Evolutionary conservation across 73 alveolate genomes (phyloP).

Genomic region (Paraurostyla sp.): DNA sequence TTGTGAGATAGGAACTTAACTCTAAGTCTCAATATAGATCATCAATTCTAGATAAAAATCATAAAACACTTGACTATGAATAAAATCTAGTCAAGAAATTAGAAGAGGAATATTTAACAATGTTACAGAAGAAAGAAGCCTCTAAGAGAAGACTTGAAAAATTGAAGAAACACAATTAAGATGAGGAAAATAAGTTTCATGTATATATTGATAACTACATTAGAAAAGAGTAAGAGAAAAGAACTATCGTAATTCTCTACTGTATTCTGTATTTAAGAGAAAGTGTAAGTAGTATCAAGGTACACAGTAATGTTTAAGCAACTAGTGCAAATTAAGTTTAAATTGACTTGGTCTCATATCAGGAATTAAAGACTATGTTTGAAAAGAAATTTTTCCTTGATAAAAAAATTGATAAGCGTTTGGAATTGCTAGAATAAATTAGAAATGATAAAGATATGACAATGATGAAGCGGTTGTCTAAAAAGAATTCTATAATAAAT

Average conservation of each 20-base stretch:
- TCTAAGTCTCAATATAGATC: slow-evolving; percentile 32
- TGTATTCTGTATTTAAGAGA: slow-evolving; percentile 1
- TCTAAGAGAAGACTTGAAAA: background rate
- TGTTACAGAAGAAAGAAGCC: background rate
- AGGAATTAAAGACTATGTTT: background rate
- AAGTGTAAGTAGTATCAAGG: background rate
- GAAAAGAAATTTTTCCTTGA: background rate
- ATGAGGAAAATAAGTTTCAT: background rate
- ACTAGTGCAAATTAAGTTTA: background rate
- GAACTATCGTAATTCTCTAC: background rate
- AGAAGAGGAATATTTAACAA: background rate
- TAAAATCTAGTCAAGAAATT: background rate
- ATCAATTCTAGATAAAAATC: slow-evolving; percentile 1
- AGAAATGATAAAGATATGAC: slow-evolving; percentile 6
- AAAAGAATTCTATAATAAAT: background rate
- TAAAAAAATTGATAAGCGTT: background rate
- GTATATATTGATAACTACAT: background rate
- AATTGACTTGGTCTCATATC: background rate
- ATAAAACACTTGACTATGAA: background rate
- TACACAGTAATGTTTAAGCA: slow-evolving; percentile 39
- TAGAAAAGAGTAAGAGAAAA: background rate
- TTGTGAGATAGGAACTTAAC: background rate
- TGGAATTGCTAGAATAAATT: slow-evolving; percentile 3
- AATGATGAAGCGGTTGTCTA: background rate
- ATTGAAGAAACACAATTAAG: background rate